Evolutionary conservation across 345 rosid genomes (phyloP).

Genomic region (Geranium brycei): DNA sequence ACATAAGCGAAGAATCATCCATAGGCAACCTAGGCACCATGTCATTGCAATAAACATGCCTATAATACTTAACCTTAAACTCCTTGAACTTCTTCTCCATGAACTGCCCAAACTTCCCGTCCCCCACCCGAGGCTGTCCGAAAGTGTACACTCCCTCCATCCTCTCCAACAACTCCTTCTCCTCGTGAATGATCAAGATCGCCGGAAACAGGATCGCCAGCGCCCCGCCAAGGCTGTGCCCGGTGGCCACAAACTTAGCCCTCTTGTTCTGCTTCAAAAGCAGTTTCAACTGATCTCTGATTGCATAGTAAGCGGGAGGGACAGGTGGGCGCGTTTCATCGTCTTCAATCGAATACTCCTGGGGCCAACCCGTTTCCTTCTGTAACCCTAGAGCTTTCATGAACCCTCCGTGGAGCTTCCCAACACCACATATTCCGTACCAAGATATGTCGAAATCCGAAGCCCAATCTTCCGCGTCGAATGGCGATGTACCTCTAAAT

Average conservation of each 20-base stretch:
- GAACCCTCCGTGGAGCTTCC: constrained; percentile 63
- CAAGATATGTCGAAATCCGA: constrained; percentile 63
- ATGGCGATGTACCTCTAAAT: constrained; percentile 58
- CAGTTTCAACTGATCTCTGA: constrained; percentile 33
- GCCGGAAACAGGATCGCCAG: constrained; percentile 55
- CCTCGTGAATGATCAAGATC: constrained; percentile 36
- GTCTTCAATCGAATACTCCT: constrained; percentile 13
- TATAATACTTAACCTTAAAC: constrained; percentile 24
- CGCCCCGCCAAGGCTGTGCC: constrained; percentile 81
- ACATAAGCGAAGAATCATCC: constrained; percentile 45
- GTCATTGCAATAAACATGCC: constrained; percentile 61
- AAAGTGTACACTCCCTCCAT: constrained; percentile 52
- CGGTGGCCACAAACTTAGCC: constrained; percentile 36
- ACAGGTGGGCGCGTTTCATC: background rate
- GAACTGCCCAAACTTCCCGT: constrained; percentile 33
- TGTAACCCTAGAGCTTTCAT: constrained; percentile 77
- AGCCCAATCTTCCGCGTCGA: constrained; percentile 51
- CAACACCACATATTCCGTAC: constrained; percentile 48
- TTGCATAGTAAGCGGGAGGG: constrained; percentile 44
- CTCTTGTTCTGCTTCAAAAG: constrained; percentile 19
- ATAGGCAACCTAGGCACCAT: constrained; percentile 65
- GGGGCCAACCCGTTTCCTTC: constrained; percentile 44
- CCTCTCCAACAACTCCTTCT: constrained; percentile 37
- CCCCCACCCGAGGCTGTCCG: constrained; percentile 79
- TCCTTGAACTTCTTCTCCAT: constrained; percentile 40